Conservation (phyloP, 306 rosid genomes). For the Lithocarpus polystachyus region DNA sequence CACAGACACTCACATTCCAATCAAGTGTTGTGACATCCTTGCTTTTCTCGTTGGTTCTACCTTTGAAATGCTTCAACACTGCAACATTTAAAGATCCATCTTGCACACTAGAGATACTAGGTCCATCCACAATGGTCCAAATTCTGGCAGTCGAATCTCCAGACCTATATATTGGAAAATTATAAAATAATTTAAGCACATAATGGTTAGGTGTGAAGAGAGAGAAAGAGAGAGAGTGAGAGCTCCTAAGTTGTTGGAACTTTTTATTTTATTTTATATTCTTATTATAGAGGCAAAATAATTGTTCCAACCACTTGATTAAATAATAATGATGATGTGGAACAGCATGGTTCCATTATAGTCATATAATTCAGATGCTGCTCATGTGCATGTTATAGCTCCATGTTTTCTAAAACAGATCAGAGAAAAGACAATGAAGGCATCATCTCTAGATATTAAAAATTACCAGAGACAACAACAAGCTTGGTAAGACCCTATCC, state of each 20-base stretch:
- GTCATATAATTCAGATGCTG: not conserved
- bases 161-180: slow-evolving; percentile 35
- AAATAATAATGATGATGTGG: not conserved
- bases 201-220: not conserved
- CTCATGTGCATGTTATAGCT: not conserved
- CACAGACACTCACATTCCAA: slow-evolving; percentile 59
- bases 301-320: not conserved
- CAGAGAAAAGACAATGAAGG: not conserved
- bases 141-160: slow-evolving; percentile 77
- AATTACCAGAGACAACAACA: not conserved
- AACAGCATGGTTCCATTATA: not conserved
- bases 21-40: slow-evolving; percentile 74
- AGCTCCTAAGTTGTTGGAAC: not conserved
- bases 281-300: not conserved
- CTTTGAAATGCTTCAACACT: slow-evolving; percentile 56
- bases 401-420: not conserved
- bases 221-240: not conserved
- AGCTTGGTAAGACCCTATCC: not conserved
- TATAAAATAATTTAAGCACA: not conserved
- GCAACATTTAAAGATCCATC: slow-evolving; percentile 33
- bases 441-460: not conserved
- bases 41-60: slow-evolving; percentile 60
- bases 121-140: slow-evolving; percentile 49
- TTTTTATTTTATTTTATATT: not conserved
- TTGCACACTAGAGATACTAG: slow-evolving; percentile 34